Evolutionary conservation across 352 stramenopile genomes (phyloP), one percentile per base, ranked within the genome.

Genomic region (Pelagophyceae sp.): DNA sequence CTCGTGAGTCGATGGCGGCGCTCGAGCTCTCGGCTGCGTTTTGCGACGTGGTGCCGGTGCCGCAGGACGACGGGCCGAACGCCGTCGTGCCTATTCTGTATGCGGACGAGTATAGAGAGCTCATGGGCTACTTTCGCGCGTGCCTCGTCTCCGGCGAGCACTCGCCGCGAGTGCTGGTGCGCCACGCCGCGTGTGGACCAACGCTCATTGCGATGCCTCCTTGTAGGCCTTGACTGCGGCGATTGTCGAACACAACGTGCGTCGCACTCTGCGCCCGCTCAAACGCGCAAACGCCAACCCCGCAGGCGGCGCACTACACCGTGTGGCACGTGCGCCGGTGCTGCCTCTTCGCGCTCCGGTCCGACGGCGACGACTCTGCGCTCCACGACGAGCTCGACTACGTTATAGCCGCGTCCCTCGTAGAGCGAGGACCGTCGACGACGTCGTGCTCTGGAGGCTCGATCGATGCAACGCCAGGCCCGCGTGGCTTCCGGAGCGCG

Each of bases 231-330:
- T 99, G 27, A 97, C 95, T 6, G 85, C 89, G 20, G 83, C 92
- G 61, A 94, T 98, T 80, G 91, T 98, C 50, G 85, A 97, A 79
- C 87, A 88, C 45, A 99, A 98, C 84, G n/a, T n/a, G n/a, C n/a
- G n/a, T n/a, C n/a, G n/a, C n/a, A n/a, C n/a, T n/a, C n/a, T n/a
- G n/a, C n/a, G n/a, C n/a, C n/a, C n/a, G n/a, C n/a, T n/a, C n/a
- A n/a, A n/a, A n/a, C n/a, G n/a, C n/a, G n/a, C n/a, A n/a, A n/a
- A n/a, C n/a, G n/a, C n/a, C n/a, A n/a, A n/a, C n/a, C n/a, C n/a
- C n/a, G n/a, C n/a, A n/a, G n/a, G 87, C 95, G 1, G 94, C 95
- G 37, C 98, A 98, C 87, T 99, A 99, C 85, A 99, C 95, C n/a
- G 94, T 95, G 58, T 99, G 96, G 96, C 85, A 93, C 80, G 97